Percentiles rank a stretch among this genome's conserved stretches.
These are phyloP conservation scores for Russula sp. DNA, from an alignment of 768 basidiomycete species.

Conservation along the genomic window DNA sequence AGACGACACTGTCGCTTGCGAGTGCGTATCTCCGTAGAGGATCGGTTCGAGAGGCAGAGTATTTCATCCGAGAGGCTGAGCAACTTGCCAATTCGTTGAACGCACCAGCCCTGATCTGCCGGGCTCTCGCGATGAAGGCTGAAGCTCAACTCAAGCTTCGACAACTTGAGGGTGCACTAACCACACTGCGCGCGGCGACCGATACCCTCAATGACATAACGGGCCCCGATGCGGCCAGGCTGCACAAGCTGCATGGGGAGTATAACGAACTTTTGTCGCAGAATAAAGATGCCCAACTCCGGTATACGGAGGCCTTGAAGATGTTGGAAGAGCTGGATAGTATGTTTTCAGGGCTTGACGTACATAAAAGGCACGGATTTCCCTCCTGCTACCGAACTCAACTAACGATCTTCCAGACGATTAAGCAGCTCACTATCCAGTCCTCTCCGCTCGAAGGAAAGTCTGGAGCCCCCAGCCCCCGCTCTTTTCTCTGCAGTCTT, in stretches of 20 bases:
- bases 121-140: conserved; percentile 63
- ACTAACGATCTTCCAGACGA: conserved; percentile 21
- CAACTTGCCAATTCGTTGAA: conserved; percentile 68
- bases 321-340: conserved; percentile 63
- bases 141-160: conserved; percentile 70
- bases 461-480: conserved; percentile 55
- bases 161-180: conserved; percentile 54
- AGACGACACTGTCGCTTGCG: conserved; percentile 61
- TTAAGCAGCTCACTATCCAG: conserved; percentile 23
- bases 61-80: conserved; percentile 75
- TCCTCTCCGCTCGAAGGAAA: conserved; percentile 1
- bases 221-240: conserved; percentile 57
- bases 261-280: conserved; percentile 45
- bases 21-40: conserved; percentile 69
- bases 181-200: conserved; percentile 51
- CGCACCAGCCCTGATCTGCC: conserved; percentile 59
- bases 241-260: conserved; percentile 55
- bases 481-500: conserved; percentile 59
- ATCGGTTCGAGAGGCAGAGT: conserved; percentile 80
- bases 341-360: conserved; percentile 53
- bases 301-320: conserved; percentile 54
- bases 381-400: conserved; percentile 25
- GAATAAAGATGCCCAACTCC: conserved; percentile 46
- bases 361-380: conserved; percentile 42
- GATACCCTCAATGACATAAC: conserved; percentile 46